These are phyloP conservation scores for Aspergillus fumigatiaffinis DNA, from an alignment of 2,329 filamentous ascomycete genomes.

Conservation along the genomic window DNA sequence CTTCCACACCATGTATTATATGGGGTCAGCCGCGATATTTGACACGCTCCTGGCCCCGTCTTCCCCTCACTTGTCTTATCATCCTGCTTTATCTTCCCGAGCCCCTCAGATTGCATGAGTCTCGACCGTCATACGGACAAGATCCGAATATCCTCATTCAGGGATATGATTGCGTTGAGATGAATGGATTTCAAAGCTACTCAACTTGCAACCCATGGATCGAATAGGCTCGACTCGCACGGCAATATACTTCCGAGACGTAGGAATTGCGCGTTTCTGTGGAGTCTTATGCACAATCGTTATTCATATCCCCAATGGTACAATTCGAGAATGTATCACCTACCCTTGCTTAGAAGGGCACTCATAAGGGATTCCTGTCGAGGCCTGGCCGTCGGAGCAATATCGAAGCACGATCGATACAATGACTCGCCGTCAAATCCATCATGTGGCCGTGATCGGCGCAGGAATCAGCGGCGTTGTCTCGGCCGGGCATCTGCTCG, in stretches of 20 bases:
- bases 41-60: conserved; percentile 4
- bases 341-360: not conserved
- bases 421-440: conserved; percentile 19
- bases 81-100: conserved; percentile 1
- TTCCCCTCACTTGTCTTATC: conserved; percentile 4
- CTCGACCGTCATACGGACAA: not conserved
- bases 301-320: not conserved
- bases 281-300: not conserved
- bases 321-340: too few relatives aligned
- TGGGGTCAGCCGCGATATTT: not conserved
- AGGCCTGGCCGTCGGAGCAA: not conserved
- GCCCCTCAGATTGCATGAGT: not conserved
- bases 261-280: not conserved
- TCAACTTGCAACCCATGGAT: not conserved
- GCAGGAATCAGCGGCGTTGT: conserved; percentile 51
- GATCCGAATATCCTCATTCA: conserved; percentile 20
- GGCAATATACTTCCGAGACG: not conserved
- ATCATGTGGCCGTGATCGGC: conserved; percentile 46
- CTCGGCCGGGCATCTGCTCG: conserved; percentile 45
- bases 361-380: not conserved
- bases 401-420: not conserved
- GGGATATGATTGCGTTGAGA: conserved; percentile 18
- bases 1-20: conserved; percentile 13
- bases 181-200: not conserved
- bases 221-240: too few relatives aligned